These are phyloP conservation scores for Ceratopteris richardii DNA, from an alignment of 75 land plant species.

Conservation along the genomic window DNA sequence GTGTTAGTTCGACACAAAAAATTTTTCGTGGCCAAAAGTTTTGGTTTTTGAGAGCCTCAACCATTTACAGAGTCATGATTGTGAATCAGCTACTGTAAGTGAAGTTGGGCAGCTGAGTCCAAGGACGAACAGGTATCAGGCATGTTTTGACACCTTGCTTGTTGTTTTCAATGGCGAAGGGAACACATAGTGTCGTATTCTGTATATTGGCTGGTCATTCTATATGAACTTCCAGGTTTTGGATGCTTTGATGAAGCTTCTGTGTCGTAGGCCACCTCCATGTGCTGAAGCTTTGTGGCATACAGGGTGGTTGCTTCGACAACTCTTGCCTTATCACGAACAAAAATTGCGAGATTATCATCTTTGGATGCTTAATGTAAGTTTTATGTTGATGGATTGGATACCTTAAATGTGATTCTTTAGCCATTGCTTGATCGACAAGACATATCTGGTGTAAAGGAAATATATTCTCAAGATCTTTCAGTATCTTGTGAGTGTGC, in stretches of 20 bases:
- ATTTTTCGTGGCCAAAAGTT: background rate
- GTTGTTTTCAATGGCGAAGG: too few species aligned
- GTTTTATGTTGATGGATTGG: constrained; percentile 1
- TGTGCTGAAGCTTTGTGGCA: constrained; percentile 81
- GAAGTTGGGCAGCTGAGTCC: background rate
- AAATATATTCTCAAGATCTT: too few species aligned
- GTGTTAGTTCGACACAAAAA: background rate
- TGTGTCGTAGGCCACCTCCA: constrained; percentile 60
- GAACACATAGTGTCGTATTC: too few species aligned
- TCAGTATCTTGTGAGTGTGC: too few species aligned
- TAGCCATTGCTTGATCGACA: too few species aligned
- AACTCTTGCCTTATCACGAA: constrained; percentile 71
- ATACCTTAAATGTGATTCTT: constrained; percentile 3
- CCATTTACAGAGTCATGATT: background rate
- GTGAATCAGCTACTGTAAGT: background rate
- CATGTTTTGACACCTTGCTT: background rate
- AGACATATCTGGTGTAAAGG: too few species aligned
- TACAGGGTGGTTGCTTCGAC: constrained; percentile 85
- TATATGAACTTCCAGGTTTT: constrained; percentile 48
- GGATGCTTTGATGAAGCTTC: constrained; percentile 56
- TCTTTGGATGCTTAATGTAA: constrained; percentile 48
- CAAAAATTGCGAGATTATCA: constrained; percentile 52
- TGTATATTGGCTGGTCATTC: background rate
- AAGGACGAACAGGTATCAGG: constrained; percentile 11
- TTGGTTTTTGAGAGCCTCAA: background rate